phyloP scores from a whole-genome alignment of 2,329 filamentous ascomycete genomes.

The Macrophomina tecta region DNA sequence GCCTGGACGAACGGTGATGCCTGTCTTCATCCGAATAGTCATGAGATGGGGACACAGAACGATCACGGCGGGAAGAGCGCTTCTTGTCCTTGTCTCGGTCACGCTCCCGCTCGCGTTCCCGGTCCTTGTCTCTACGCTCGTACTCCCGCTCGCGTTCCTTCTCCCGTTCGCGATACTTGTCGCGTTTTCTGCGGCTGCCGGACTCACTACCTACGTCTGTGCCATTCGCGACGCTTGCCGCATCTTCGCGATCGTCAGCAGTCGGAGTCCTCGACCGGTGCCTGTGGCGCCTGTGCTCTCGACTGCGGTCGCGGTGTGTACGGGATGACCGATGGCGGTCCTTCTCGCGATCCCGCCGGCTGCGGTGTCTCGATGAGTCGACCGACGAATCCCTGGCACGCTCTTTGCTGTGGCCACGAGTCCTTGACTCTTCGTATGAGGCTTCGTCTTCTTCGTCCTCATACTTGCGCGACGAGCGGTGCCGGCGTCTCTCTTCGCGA shows the following conservation, averaged over 20 bases:
- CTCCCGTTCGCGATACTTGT: constrained; percentile 44
- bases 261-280: constrained; percentile 46
- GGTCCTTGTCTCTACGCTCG: constrained; percentile 39
- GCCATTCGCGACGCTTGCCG: constrained; percentile 36
- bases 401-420: constrained; percentile 45
- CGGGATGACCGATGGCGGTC: constrained; percentile 52
- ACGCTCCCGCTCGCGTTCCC: constrained; percentile 56
- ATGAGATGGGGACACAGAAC: constrained; percentile 45
- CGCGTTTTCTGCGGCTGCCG: constrained; percentile 39
- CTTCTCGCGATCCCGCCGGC: constrained; percentile 52
- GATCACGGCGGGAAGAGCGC: constrained; percentile 59
- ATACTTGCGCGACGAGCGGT: constrained; percentile 52
- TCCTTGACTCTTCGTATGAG: constrained; percentile 51
- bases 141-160: constrained; percentile 47
- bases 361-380: constrained; percentile 59
- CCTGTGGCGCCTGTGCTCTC: constrained; percentile 52
- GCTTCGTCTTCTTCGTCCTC: constrained; percentile 47
- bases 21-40: constrained; percentile 45
- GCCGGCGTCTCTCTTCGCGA: constrained; percentile 53
- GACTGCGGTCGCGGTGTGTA: constrained; percentile 53
- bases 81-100: constrained; percentile 53
- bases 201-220: constrained; percentile 40
- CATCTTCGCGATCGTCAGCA: constrained; percentile 39
- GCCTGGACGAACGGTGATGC: constrained; percentile 48
- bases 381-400: constrained; percentile 71